Conservation (phyloP, 768 basidiomycete genomes). For the Dentipellis sp. region DNA sequence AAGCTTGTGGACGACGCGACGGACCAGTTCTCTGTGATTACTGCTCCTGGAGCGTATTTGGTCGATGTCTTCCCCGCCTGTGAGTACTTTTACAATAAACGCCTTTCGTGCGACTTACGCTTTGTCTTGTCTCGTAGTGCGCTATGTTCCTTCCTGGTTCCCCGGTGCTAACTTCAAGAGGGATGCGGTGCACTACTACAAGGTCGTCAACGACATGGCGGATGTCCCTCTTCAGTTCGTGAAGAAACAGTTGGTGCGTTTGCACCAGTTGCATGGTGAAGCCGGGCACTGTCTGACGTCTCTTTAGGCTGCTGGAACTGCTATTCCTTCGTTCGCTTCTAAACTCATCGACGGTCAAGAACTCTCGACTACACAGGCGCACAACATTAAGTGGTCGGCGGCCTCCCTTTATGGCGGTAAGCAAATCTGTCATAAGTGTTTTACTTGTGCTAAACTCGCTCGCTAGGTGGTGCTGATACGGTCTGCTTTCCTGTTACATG, state of each 20-base stretch:
- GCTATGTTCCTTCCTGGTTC: conserved; percentile 19
- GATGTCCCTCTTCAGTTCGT: neutral
- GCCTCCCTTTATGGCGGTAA: conserved; percentile 14
- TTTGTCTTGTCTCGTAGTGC: conserved; percentile 5
- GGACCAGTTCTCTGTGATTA: neutral
- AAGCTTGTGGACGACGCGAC: neutral
- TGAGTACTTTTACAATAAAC: neutral
- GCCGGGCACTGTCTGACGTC: neutral
- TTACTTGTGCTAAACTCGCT: neutral
- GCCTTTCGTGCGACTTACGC: neutral
- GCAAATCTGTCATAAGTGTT: neutral
- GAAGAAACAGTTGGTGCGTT: conserved; percentile 2
- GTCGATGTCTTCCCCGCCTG: conserved; percentile 1
- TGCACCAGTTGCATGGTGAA: neutral
- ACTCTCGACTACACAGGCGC: conserved; percentile 3
- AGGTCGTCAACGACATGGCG: conserved; percentile 1
- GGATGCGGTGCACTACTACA: neutral
- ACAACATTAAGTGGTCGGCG: conserved; percentile 15
- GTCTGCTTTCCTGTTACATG: neutral
- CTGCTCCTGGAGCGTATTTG: neutral
- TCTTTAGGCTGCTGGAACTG: conserved; percentile 5
- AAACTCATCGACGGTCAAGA: conserved; percentile 4
- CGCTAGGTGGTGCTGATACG: conserved; percentile 11
- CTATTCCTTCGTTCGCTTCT: conserved; percentile 12
- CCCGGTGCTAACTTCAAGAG: conserved; percentile 19